phyloP scores from a whole-genome alignment of 768 basidiomycete genomes.

The Pleurotus tuoliensis region DNA sequence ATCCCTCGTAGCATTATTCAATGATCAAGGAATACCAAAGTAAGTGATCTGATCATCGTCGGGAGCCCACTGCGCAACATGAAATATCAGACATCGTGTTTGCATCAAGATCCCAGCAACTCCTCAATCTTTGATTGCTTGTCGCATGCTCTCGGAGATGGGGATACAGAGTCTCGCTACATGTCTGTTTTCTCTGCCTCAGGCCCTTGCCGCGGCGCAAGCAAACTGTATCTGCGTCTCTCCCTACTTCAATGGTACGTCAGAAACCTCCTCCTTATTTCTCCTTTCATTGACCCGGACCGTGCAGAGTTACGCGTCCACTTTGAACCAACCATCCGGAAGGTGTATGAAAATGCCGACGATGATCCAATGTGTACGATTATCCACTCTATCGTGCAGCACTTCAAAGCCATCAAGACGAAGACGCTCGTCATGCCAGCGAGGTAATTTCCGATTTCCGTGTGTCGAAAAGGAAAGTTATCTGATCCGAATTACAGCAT shows the following conservation, averaged over 20 bases:
- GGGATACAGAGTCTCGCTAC: conserved; percentile 55
- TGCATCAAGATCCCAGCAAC: conserved; percentile 61
- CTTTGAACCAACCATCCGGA: conserved; percentile 36
- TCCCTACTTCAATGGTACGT: conserved; percentile 53
- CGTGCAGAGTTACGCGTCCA: conserved; percentile 41
- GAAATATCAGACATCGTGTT: conserved; percentile 34
- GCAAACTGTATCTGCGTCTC: conserved; percentile 49
- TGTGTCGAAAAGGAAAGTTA: neutral
- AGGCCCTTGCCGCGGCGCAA: conserved; percentile 51
- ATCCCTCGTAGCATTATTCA: conserved; percentile 36
- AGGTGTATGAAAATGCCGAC: conserved; percentile 29
- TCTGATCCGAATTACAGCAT: conserved; percentile 22
- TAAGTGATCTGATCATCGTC: conserved; percentile 9
- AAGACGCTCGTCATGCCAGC: conserved; percentile 48
- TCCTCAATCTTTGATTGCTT: conserved; percentile 47
- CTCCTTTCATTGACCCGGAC: too few relatives aligned
- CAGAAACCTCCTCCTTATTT: too few relatives aligned
- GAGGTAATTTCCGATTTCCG: conserved; percentile 25
- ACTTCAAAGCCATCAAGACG: conserved; percentile 30
- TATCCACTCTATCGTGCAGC: conserved; percentile 33
- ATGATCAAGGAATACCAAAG: conserved; percentile 38
- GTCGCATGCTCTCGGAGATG: conserved; percentile 35
- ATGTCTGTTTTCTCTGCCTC: conserved; percentile 49
- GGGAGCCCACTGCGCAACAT: neutral
- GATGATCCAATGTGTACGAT: conserved; percentile 40